Base-by-base conservation (phyloP, 805 yeast genomes). In the Candida koratica region DNA sequence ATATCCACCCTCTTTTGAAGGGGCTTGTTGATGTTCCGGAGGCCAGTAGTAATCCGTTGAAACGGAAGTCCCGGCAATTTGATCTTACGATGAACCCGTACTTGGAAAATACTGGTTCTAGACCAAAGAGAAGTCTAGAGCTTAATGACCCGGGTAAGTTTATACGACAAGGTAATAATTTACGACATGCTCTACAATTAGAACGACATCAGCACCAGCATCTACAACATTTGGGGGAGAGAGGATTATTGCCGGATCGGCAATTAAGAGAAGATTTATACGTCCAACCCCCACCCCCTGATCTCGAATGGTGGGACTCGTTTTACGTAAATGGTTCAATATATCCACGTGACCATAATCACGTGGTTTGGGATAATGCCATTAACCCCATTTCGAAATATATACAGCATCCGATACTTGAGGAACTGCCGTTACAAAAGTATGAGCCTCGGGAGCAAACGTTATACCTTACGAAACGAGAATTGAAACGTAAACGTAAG, bases 271-370 rank as follows among this genome's bases (percentile, higher is more conserved):
- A 86, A 49, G 72, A 75, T 13, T 53, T 61, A 6, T 83, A 70
- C 49, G 56, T 61, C 35, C 61, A 62, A 0, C 53, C 51, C 0
- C 51, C 41, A 13, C 88, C 89, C 1, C 95, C 95, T 0, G 42
- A 39, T 2, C 58, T 79, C 2, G 96, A 88, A 56, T 87, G 96
- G 96, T 90, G 97, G 97, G 96, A 90, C 59, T 54, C 59, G 36
- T 76, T 76, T 2, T 73, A 76, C 32, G 46, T 83, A 2, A 55
- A 55, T 25, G 64, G 62, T 17, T 56, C 57, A 3, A 52, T 52
- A 26, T 70, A 74, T 45, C 53, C 53, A 1, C 61, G 60, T 8
- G 42, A 37, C 4, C 27, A 34, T 1, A 34, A 44, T 2, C 45
- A 49, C 10, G 34, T 60, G 1, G 56, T 62, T 9, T 62, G 64